Percentiles rank a stretch among this genome's conserved stretches.
These are phyloP conservation scores for Tripidium arundinaceum DNA, from an alignment of 202 grass and related monocot species.

Conservation along the genomic window DNA sequence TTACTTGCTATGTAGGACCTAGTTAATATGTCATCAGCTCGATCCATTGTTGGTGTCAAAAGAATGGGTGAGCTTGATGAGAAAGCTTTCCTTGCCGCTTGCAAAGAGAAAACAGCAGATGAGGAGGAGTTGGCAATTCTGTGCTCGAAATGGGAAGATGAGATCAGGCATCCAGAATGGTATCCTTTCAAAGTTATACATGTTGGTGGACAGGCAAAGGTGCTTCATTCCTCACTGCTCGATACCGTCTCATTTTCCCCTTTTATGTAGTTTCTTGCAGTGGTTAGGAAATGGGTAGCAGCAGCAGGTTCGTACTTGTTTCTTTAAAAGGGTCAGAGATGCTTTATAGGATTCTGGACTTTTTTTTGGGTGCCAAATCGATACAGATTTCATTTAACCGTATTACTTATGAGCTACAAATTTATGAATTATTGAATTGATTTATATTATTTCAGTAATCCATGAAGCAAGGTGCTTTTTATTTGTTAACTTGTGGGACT, in stretches of 20 bases:
- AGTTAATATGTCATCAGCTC: constrained; percentile 24
- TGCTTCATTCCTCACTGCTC: constrained; percentile 1
- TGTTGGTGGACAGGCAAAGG: constrained; percentile 27
- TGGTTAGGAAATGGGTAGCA: background rate
- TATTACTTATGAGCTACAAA: background rate
- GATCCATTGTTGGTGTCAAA: constrained; percentile 53
- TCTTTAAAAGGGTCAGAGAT: too few species aligned
- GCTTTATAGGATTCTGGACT: too few species aligned
- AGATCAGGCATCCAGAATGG: constrained; percentile 47
- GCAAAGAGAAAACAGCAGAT: constrained; percentile 36
- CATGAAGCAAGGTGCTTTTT: background rate
- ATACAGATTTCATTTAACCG: background rate
- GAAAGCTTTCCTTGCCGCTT: constrained; percentile 51
- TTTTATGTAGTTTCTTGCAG: background rate
- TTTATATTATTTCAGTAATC: background rate
- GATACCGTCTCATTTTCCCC: background rate
- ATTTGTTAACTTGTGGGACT: background rate
- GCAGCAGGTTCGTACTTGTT: background rate
- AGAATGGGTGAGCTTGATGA: constrained; percentile 75
- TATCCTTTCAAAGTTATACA: constrained; percentile 48
- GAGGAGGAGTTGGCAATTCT: background rate
- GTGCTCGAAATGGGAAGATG: constrained; percentile 48
- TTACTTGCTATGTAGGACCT: constrained; percentile 42
- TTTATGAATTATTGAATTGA: background rate
- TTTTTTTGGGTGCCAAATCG: background rate